Base-by-base conservation (phyloP, 306 rosid species). In the Rosa lucieae region DNA sequence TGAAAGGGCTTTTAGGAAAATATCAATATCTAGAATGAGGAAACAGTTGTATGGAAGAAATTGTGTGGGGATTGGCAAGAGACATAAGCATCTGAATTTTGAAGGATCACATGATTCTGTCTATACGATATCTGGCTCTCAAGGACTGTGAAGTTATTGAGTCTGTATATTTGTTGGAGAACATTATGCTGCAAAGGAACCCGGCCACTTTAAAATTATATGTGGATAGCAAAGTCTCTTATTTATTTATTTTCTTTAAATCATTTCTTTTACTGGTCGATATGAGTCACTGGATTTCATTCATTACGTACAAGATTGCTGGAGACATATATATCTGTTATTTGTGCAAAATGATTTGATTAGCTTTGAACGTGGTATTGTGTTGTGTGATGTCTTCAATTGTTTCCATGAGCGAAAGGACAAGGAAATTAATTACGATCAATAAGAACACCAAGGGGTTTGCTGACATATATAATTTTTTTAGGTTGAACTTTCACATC, bases 31-130 rank as follows among this genome's bases (percentile, higher is more conserved):
- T 55, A 17, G 10, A 26, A 47, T 46, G 42, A 5, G 13, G 21
- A 56, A 56, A 56, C 23, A 51, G 6, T 15, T 14, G 42, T 23
- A 3, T 26, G 42, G 59, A 70, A 17, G 43, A 21, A 70, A 47
- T 44, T 13, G 3, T 70, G 23, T 15, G 52, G 6, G 49, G 59
- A 53, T 23, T 3, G 75, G 43, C 55, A 70, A 47, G 42, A 23
- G 42, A 70, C 59, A 70, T 1, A 47, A 51, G 20, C 10, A 18
- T 55, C 21, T 55, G 10, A 20, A 55, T 20, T 20, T 18, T 55
- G 46, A 43, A 56, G 2, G 18, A 79, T 79, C 77, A 73, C 87
- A 73, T 82, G 80, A 70, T 23, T 77, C 8, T 73, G 84, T 58
- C 44, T 53, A 17, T 6, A 53, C 63, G 63, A 68, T 10, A 72